Evolutionary conservation across 192 early-diverging fungal genomes (phyloP).

Genomic region (Thamnidium elegans): DNA sequence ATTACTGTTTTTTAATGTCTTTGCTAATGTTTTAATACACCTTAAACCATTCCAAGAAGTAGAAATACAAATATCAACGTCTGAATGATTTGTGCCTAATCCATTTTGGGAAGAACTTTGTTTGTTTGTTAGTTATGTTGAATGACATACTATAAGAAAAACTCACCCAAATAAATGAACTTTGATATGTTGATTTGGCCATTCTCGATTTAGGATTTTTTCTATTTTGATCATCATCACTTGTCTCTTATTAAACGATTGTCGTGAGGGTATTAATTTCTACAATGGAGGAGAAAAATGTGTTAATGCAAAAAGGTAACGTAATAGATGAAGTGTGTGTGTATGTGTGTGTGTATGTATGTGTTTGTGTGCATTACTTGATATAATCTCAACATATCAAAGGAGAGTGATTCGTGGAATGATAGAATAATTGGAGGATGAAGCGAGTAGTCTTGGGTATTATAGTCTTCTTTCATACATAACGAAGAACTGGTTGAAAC

Average conservation of each 20-base stretch:
- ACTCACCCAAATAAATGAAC: conserved; percentile 86
- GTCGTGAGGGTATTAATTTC: conserved; percentile 60
- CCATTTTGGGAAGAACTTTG: conserved; percentile 82
- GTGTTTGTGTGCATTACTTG: neutral
- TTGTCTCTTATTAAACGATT: conserved; percentile 60
- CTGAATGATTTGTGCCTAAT: conserved; percentile 76
- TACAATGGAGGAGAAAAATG: neutral
- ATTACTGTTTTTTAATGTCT: conserved; percentile 67
- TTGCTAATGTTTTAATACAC: conserved; percentile 72
- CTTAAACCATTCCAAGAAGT: conserved; percentile 76
- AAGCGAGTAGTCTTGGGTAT: too few relatives aligned
- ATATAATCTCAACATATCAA: conserved; percentile 12
- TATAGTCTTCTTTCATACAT: too few relatives aligned
- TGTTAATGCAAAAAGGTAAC: neutral
- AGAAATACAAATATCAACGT: conserved; percentile 93
- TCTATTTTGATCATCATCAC: conserved; percentile 81
- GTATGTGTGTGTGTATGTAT: too few relatives aligned
- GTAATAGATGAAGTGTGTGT: neutral
- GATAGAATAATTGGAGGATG: too few relatives aligned
- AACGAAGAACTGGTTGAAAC: too few relatives aligned
- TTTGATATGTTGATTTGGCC: conserved; percentile 72
- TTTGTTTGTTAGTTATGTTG: neutral
- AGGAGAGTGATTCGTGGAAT: neutral
- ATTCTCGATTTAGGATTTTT: conserved; percentile 72
- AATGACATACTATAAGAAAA: too few relatives aligned